phyloP scores from a whole-genome alignment of 2,329 filamentous ascomycete species.

The Aspergillus felis region DNA sequence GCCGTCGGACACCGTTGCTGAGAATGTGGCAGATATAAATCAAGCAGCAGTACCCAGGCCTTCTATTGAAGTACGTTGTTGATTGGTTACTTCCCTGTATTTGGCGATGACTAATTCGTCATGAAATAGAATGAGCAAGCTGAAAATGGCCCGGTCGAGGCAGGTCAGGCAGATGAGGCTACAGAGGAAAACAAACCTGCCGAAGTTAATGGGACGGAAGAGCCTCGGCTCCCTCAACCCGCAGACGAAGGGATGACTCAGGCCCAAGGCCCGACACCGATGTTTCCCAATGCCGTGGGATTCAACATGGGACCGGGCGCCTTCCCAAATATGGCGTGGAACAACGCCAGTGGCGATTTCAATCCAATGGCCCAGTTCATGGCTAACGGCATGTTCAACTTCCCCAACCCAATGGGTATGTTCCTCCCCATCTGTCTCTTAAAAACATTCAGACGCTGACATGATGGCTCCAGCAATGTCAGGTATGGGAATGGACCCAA shows the following conservation, averaged over 20 bases:
- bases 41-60: conserved; percentile 4
- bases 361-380: conserved; percentile 69
- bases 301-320: conserved; percentile 45
- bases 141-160: conserved; percentile 7
- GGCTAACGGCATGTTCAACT: conserved; percentile 50
- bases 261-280: conserved; percentile 5
- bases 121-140: conserved; percentile 12
- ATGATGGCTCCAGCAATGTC: conserved; percentile 60
- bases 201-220: conserved; percentile 14
- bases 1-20: conserved; percentile 3
- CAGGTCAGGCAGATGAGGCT: conserved; percentile 6
- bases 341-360: conserved; percentile 60
- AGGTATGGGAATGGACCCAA: conserved; percentile 73
- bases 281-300: conserved; percentile 29
- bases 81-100: not conserved
- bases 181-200: conserved; percentile 7
- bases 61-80: conserved; percentile 16
- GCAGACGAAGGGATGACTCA: conserved; percentile 14
- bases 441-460: conserved; percentile 18
- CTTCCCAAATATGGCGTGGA: conserved; percentile 57
- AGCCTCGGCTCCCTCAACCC: conserved; percentile 5
- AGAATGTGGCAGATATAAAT: conserved; percentile 4
- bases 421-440: conserved; percentile 14
- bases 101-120: not conserved
- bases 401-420: conserved; percentile 89